Evolutionary conservation across 441 rosid genomes (phyloP).

Genomic region (Erodium moschatum): DNA sequence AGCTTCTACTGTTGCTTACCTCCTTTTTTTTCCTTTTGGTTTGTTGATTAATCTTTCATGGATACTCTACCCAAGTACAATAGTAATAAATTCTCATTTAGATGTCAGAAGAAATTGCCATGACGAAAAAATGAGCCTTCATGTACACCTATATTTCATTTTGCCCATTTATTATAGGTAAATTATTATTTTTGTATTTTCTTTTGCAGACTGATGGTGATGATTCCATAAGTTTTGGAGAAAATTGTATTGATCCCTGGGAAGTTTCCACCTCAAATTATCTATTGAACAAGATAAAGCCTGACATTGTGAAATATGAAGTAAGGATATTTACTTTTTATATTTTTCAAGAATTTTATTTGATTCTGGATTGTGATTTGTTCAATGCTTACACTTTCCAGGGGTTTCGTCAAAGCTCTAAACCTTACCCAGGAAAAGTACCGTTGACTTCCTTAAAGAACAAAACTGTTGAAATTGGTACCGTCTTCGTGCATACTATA

Average conservation of each 20-base stretch:
- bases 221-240: conserved; percentile 18
- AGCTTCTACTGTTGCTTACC: not conserved
- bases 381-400: conserved; percentile 22
- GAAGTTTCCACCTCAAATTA: conserved; percentile 40
- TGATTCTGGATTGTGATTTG: conserved; percentile 3
- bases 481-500: conserved; percentile 8
- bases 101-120: not conserved
- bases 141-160: not conserved
- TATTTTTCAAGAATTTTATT: conserved; percentile 10
- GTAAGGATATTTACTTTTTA: conserved; percentile 31
- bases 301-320: conserved; percentile 43
- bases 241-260: conserved; percentile 59
- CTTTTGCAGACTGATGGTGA: conserved; percentile 38
- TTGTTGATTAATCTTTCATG: not conserved
- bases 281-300: conserved; percentile 42
- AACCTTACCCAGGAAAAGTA: conserved; percentile 61
- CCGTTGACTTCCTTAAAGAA: conserved; percentile 50
- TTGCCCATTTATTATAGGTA: not conserved
- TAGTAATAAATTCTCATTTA: not conserved
- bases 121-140: not conserved
- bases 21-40: not conserved
- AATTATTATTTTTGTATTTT: not conserved
- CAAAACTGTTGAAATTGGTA: conserved; percentile 70
- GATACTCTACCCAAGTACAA: not conserved
- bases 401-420: conserved; percentile 64